These are phyloP conservation scores for Stachybotrys elegans DNA, from an alignment of 2,329 filamentous ascomycete genomes.

Conservation along the genomic window DNA sequence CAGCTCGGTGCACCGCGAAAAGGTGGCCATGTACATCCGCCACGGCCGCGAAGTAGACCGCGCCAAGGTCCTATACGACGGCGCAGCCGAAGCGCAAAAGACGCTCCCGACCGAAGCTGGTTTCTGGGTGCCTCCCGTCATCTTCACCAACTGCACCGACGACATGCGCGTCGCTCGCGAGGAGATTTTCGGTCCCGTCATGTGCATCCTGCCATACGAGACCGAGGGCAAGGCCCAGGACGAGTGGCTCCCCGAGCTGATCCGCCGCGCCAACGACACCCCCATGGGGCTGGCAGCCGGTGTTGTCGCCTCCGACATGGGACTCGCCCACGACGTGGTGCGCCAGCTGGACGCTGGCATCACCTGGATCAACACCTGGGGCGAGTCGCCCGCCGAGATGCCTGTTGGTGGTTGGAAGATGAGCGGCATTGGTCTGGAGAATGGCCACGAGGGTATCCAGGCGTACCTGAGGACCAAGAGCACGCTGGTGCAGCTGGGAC, in stretches of 20 bases:
- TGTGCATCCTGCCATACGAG: constrained; percentile 73
- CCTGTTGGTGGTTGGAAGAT: constrained; percentile 88
- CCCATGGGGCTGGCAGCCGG: constrained; percentile 76
- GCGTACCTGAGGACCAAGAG: constrained; percentile 86
- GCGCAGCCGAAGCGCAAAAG: constrained; percentile 50
- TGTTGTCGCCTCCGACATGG: constrained; percentile 73
- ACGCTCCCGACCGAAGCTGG: constrained; percentile 51
- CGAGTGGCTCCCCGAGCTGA: constrained; percentile 57
- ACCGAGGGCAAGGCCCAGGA: constrained; percentile 27
- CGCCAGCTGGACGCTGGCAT: constrained; percentile 74
- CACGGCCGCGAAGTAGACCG: constrained; percentile 70
- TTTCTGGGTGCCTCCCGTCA: constrained; percentile 80
- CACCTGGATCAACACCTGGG: constrained; percentile 92
- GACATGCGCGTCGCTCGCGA: constrained; percentile 73
- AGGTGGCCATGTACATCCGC: constrained; percentile 71
- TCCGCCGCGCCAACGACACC: constrained; percentile 71
- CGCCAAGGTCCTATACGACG: constrained; percentile 70
- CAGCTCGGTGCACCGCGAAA: constrained; percentile 67
- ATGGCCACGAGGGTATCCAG: constrained; percentile 72
- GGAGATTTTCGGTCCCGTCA: constrained; percentile 86
- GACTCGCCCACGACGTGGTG: constrained; percentile 67
- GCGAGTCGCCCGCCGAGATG: constrained; percentile 90
- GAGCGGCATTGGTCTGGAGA: constrained; percentile 84
- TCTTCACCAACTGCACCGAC: constrained; percentile 84
- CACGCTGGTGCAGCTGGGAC: constrained; percentile 75